Conservation (phyloP, 176 grass and related monocot genomes). For the Olyra latifolia region DNA sequence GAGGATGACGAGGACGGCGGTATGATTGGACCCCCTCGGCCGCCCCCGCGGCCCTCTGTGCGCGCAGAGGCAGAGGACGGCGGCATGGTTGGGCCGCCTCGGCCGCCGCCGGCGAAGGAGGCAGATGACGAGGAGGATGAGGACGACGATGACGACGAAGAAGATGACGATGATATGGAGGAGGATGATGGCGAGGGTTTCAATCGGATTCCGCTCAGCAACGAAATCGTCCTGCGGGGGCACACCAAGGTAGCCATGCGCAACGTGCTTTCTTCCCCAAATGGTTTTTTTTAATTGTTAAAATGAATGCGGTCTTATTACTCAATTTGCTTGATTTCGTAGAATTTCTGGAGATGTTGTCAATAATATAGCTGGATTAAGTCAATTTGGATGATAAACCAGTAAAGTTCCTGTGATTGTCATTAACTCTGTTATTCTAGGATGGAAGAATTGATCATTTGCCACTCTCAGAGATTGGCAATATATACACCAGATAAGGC, state of each 20-base stretch:
- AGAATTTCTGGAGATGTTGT: background rate
- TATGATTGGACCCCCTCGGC: slow-evolving; percentile 49
- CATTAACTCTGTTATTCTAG: background rate
- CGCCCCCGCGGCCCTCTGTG: slow-evolving; percentile 25
- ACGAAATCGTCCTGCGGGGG: slow-evolving; percentile 84
- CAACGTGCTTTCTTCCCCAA: background rate
- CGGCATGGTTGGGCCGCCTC: slow-evolving; percentile 71
- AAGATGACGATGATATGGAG: slow-evolving; percentile 37
- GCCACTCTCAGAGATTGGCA: too few relatives aligned
- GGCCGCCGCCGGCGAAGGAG: slow-evolving; percentile 29
- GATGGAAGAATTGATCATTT: too few relatives aligned
- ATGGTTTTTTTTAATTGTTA: background rate
- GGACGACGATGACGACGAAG: background rate
- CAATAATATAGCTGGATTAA: slow-evolving; percentile 5
- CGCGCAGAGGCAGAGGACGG: slow-evolving; percentile 35
- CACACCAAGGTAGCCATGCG: slow-evolving; percentile 69
- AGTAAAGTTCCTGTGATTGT: background rate
- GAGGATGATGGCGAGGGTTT: slow-evolving; percentile 53
- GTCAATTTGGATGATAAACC: background rate
- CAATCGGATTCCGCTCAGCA: slow-evolving; percentile 75
- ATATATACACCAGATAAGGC: background rate
- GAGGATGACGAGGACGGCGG: background rate
- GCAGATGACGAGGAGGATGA: slow-evolving; percentile 17
- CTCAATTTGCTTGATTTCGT: background rate
- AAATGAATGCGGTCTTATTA: background rate